phyloP scores from a whole-genome alignment of 1,139 yeast species.

The Hansenula lynferdii region DNA sequence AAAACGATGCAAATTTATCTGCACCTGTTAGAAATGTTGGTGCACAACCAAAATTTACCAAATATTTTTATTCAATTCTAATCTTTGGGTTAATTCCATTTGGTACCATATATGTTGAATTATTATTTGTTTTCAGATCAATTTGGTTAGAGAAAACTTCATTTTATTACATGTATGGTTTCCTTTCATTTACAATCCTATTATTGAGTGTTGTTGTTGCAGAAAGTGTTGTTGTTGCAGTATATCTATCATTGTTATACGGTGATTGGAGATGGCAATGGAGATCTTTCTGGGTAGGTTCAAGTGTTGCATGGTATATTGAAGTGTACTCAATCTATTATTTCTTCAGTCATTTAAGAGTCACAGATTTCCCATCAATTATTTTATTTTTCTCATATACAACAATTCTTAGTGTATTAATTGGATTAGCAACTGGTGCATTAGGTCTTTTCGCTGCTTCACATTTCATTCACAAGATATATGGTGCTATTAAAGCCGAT shows the following conservation, averaged over 20 bases:
- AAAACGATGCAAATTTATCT: conserved; percentile 26
- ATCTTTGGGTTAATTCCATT: conserved; percentile 72
- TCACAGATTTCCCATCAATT: conserved; percentile 65
- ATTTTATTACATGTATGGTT: conserved; percentile 77
- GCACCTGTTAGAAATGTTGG: conserved; percentile 33
- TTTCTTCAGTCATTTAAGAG: conserved; percentile 47
- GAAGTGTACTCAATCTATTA: conserved; percentile 67
- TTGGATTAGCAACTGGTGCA: conserved; percentile 74
- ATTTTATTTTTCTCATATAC: conserved; percentile 71
- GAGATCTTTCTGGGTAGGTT: conserved; percentile 71
- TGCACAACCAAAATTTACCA: conserved; percentile 33
- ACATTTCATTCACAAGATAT: conserved; percentile 52
- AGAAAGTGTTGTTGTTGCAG: conserved; percentile 71
- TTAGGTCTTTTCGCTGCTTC: conserved; percentile 66
- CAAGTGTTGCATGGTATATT: conserved; percentile 68
- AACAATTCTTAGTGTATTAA: conserved; percentile 53
- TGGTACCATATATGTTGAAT: conserved; percentile 75
- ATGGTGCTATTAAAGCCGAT: conserved; percentile 55
- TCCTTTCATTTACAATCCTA: conserved; percentile 56
- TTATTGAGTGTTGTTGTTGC: conserved; percentile 58
- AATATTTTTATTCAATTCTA: conserved; percentile 18
- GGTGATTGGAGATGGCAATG: conserved; percentile 80
- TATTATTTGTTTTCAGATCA: conserved; percentile 68
- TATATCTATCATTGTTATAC: conserved; percentile 57
- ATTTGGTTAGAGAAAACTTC: conserved; percentile 79